These are phyloP conservation scores for Delitschia confertaspora DNA, from an alignment of 495 filamentous ascomycete genomes.

Conservation along the genomic window DNA sequence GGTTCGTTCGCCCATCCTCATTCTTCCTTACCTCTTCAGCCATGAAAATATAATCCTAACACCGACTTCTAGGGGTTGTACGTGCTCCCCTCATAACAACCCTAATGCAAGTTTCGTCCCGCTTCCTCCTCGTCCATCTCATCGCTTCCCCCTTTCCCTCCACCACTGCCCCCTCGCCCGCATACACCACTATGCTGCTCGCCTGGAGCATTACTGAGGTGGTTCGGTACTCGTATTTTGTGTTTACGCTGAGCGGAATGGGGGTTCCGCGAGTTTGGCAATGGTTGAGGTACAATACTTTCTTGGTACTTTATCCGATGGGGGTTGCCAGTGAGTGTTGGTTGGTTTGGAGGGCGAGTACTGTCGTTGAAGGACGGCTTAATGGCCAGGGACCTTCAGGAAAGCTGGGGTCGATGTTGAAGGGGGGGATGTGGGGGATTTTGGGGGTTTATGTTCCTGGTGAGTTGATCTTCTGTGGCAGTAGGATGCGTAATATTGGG, in stretches of 20 bases:
- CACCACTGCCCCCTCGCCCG: conserved; percentile 41
- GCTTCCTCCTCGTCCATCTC: conserved; percentile 78
- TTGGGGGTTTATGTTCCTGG: conserved; percentile 73
- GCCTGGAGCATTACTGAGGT: conserved; percentile 86
- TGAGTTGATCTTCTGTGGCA: conserved; percentile 38
- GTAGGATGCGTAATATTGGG: conserved; percentile 5
- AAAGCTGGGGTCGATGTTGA: conserved; percentile 42
- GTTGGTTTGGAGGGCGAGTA: conserved; percentile 59
- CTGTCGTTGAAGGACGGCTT: no score
- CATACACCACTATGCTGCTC: conserved; percentile 61
- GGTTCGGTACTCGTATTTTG: conserved; percentile 82
- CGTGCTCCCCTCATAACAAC: conserved; percentile 79
- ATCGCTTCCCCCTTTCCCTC: conserved; percentile 57
- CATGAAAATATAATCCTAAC: background rate
- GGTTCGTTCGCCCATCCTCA: conserved; percentile 42
- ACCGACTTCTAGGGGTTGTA: conserved; percentile 51
- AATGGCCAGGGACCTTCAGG: no score
- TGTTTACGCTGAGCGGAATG: conserved; percentile 53
- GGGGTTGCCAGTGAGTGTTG: conserved; percentile 80
- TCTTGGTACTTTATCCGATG: conserved; percentile 84
- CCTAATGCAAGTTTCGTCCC: conserved; percentile 74
- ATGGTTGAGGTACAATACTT: conserved; percentile 90
- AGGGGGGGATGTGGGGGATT: conserved; percentile 51
- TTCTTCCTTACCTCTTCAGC: background rate
- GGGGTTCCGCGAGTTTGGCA: conserved; percentile 54